Base-by-base conservation (phyloP, 768 basidiomycete genomes). In the Leccinellum albellum region DNA sequence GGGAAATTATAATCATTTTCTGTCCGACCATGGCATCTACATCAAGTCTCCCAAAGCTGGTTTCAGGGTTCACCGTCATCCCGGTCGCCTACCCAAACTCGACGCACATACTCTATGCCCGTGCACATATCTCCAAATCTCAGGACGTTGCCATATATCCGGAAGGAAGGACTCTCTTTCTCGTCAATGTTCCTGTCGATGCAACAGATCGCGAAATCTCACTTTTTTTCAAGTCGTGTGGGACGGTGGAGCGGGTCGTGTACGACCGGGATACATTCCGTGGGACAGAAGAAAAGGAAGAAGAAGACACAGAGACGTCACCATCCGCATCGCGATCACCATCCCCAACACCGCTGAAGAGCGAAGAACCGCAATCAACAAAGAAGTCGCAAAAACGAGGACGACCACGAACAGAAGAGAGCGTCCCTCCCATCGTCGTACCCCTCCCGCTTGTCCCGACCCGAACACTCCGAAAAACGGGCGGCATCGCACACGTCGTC, bases 181-280 rank as follows among this genome's bases (percentile, higher is more conserved):
- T 95, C 3, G 90, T 89, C 54, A 97, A 98, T 64, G 74, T 95
- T 6, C 94, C 95, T 2, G 87, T 92, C 54, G 93, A 96, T 69
- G 83, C 91, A 3, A 90, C 91, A 1, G 89, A 91, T 63, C 79
- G 89, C 35, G 91, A 94, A 65, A 72, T 97, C 0, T 75, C 84
- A 2, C 73, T 82, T 12, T 76, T 97, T n/a, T 95, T 95, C 77
- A 86, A 86, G 66, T 65, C 78, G 23, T 84, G 80, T 54, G 94
- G 94, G 23, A 86, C 85, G 0, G 79, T 95, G 28, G 94, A 96
- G 70, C 78, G 77, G 50, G 84, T 94, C 10, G 61, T 84, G 1
- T 89, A 94, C 63, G 81, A 85, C 54, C 73, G 75, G 14, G 80
- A 83, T 58, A 63, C 73, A 21, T 66, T 61, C 7, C 53, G 32